Conservation (phyloP, 2,329 filamentous ascomycete species). For the Aspergillus vadensis region DNA sequence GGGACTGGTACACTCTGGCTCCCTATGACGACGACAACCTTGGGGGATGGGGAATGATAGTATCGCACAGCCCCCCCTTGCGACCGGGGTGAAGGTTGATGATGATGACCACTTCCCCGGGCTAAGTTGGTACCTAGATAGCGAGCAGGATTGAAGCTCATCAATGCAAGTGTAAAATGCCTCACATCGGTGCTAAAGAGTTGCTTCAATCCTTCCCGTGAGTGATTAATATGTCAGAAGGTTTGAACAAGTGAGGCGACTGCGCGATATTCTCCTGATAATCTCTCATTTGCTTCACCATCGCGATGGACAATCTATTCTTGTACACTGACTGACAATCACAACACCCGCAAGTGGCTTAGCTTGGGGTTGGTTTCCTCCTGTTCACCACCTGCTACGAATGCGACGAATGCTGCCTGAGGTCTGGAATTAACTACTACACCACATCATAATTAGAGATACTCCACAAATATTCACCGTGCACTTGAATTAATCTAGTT, state of each 20-base stretch:
- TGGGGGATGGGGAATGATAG: neutral
- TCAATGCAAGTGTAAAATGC: constrained; percentile 5
- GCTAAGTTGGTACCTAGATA: neutral
- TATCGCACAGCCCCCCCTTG: constrained; percentile 7
- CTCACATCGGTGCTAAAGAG: neutral
- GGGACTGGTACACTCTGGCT: neutral
- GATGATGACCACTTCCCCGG: neutral
- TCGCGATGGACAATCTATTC: neutral
- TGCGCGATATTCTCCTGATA: constrained; percentile 9
- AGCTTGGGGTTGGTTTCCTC: neutral
- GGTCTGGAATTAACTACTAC: neutral
- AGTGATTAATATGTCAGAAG: neutral
- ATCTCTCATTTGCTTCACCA: neutral
- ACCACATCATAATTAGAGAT: too few species aligned
- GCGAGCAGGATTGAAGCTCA: neutral
- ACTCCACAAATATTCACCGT: too few species aligned
- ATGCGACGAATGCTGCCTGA: neutral
- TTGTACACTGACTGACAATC: neutral
- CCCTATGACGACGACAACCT: neutral
- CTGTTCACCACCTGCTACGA: neutral
- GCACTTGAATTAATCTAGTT: too few species aligned
- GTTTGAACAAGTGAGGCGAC: constrained; percentile 3
- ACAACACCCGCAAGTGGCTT: neutral
- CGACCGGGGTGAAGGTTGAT: constrained; percentile 2
- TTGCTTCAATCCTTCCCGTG: neutral